phyloP scores from a whole-genome alignment of 2,329 filamentous ascomycete species.

The Septoria linicola region DNA sequence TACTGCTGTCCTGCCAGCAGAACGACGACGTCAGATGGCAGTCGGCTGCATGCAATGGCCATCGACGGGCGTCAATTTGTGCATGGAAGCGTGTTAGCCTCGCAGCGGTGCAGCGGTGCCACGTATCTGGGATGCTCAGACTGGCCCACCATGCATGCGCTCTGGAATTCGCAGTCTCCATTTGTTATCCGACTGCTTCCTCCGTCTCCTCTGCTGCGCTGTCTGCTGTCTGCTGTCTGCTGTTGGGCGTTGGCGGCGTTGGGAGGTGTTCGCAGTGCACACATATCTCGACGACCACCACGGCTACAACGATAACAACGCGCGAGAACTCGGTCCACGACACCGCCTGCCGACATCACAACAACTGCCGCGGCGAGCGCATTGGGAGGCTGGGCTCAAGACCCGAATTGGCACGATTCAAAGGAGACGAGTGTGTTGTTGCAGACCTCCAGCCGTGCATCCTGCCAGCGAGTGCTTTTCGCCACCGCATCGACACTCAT shows the following conservation, averaged over 20 bases:
- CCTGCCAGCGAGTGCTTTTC: background rate
- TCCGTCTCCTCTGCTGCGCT: background rate
- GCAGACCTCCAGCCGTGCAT: no score
- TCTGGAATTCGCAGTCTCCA: conserved; percentile 2
- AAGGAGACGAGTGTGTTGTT: no score
- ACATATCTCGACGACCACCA: no score
- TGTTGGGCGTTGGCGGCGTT: no score
- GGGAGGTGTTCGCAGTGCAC: no score
- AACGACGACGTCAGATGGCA: conserved; percentile 10
- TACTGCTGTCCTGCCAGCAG: conserved; percentile 3
- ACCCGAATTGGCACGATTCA: no score
- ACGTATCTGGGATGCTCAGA: conserved; percentile 13
- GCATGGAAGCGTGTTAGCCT: conserved; percentile 17
- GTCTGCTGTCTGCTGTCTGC: no score
- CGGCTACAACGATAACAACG: no score
- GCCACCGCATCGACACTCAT: conserved; percentile 1
- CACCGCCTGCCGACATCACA: no score
- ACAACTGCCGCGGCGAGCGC: no score
- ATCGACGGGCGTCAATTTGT: conserved; percentile 11
- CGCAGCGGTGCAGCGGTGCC: conserved; percentile 21
- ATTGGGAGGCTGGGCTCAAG: no score
- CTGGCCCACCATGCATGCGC: conserved; percentile 11
- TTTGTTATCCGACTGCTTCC: background rate
- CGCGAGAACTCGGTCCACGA: no score
- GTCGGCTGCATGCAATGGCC: conserved; percentile 11